These are phyloP conservation scores for Colletotrichum sp. DNA, from an alignment of 2,329 filamentous ascomycete species.

Conservation along the genomic window DNA sequence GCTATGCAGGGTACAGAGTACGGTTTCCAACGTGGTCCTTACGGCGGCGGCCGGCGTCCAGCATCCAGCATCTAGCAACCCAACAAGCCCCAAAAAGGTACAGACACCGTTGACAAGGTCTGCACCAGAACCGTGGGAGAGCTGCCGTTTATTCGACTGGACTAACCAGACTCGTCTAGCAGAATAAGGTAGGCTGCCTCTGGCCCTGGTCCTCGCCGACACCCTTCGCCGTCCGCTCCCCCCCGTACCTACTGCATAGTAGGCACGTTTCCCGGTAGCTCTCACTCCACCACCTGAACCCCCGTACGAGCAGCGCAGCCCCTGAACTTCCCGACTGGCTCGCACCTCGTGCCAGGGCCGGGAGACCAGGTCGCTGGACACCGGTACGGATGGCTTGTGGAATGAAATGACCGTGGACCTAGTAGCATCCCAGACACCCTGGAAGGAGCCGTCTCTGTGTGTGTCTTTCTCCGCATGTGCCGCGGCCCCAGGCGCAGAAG, in stretches of 20 bases:
- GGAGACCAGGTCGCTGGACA: neutral
- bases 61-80: neutral
- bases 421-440: neutral
- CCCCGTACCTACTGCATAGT: neutral
- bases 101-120: neutral
- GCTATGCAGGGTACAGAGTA: neutral
- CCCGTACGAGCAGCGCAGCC: neutral
- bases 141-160: neutral
- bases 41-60: neutral
- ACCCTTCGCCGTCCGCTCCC: neutral
- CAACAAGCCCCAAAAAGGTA: neutral
- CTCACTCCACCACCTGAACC: neutral
- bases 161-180: neutral
- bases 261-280: neutral
- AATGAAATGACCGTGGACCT: neutral
- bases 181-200: neutral
- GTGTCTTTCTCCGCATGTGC: neutral
- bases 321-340: slow-evolving; percentile 14
- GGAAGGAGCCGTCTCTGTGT: neutral
- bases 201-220: neutral
- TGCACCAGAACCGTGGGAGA: neutral
- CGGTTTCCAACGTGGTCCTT: neutral
- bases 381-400: neutral
- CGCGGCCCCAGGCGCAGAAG: neutral
- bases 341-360: neutral